Conservation (phyloP, 257 asterid genomes). For the Jaltomata sinuosa region DNA sequence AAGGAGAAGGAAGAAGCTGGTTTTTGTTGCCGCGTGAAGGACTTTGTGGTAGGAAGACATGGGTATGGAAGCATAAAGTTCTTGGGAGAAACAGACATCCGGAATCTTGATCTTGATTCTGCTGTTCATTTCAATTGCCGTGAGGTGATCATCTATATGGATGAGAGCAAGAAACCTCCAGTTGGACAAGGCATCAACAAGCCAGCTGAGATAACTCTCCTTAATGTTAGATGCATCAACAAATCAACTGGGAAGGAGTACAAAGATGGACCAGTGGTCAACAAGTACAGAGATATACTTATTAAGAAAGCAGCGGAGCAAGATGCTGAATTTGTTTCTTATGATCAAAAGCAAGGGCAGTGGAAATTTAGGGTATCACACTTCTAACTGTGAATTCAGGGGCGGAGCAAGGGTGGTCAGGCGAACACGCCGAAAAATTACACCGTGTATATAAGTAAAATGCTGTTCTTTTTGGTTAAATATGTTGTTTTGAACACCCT, state of each 20-base stretch:
- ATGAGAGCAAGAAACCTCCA: slow-evolving; percentile 69
- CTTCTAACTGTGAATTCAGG: slow-evolving; percentile 19
- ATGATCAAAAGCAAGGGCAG: slow-evolving; percentile 59
- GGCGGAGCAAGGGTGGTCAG: no score
- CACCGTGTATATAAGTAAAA: no score
- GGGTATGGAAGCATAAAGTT: slow-evolving; percentile 78
- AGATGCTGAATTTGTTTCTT: slow-evolving; percentile 74
- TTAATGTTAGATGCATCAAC: slow-evolving; percentile 60
- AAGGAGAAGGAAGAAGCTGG: slow-evolving; percentile 76
- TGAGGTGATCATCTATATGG: slow-evolving; percentile 57
- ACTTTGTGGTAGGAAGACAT: slow-evolving; percentile 65
- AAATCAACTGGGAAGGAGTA: slow-evolving; percentile 46
- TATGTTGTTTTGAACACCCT: no score
- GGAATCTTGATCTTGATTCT: slow-evolving; percentile 71
- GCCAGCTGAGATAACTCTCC: slow-evolving; percentile 74
- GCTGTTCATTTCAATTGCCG: slow-evolving; percentile 51
- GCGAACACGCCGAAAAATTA: no score
- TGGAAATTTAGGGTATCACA: slow-evolving; percentile 75
- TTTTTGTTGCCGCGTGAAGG: slow-evolving; percentile 56
- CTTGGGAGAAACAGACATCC: slow-evolving; percentile 74
- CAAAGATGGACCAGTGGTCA: slow-evolving; percentile 53
- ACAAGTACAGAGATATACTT: slow-evolving; percentile 51
- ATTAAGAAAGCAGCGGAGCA: slow-evolving; percentile 57
- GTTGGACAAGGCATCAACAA: slow-evolving; percentile 80
- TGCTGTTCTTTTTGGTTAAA: no score